Base-by-base conservation (phyloP, 192 early-diverging fungal species). In the Oehlia diaphana region DNA sequence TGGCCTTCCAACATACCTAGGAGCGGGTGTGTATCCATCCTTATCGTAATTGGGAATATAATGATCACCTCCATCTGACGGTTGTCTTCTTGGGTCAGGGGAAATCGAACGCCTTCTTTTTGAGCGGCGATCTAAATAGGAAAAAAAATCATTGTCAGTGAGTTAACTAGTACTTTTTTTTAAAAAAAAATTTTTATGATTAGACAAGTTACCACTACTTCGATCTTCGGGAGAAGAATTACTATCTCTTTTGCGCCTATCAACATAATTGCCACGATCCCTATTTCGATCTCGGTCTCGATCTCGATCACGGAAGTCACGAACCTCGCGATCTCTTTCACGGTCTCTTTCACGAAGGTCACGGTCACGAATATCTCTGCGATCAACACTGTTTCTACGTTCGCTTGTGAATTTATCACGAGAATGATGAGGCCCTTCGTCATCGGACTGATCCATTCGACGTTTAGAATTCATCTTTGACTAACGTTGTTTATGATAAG, bases 21-120 rank as follows among this genome's bases (percentile, higher is more conserved):
- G 89, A 0, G 85, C 89, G 70, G 91, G 92, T 16, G 82, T 79
- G 76, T 92, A 92, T 6, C 92, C 92, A 49, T 96, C 94, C 49
- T 94, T 90, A 13, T 92, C 93, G 78, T 95, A 96, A 70, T 95
- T 92, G n/a, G 94, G 94, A 72, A 94, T 89, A 81, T 95, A 96
- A 62, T 88, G 90, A 72, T 96, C 94, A 35, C 91, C 89, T 1
- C 92, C 91, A 23, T 90, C 89, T 2, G 67, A 42, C 23, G 14
- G 21, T 44, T 33, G 62, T 37, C 77, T 78, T 39, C 76, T 64
- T 68, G 31, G 35, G 35, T 68, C 66, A 10, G 77, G 66, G 19
- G 77, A 58, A 33, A 78, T 33, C 9, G 77, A 78, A 16, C 77
- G 64, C 33, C 77, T 63, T n/a, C 77, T 63, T 69, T 78, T 78